These are phyloP conservation scores for Dendrothele bispora DNA, from an alignment of 768 basidiomycete genomes.

Conservation along the genomic window DNA sequence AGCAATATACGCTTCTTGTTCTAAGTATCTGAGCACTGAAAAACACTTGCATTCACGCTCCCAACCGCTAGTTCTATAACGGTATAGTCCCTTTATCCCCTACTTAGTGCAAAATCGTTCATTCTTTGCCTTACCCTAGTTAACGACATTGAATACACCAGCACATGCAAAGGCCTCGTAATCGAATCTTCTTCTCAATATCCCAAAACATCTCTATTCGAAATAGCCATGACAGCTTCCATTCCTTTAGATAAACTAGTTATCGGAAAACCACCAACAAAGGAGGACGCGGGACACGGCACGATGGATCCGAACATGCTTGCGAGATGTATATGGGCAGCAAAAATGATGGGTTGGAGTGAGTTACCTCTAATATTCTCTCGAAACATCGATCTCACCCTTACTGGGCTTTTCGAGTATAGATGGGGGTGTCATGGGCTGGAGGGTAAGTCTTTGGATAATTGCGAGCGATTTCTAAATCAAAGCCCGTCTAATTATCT, in stretches of 20 bases:
- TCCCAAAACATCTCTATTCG: neutral
- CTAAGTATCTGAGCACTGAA: too few relatives aligned
- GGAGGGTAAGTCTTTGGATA: too few relatives aligned
- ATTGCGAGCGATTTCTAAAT: too few relatives aligned
- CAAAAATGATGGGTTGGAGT: neutral
- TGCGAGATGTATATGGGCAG: neutral
- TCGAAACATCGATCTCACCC: too few relatives aligned
- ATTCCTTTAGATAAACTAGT: neutral
- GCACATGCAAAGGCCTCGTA: neutral
- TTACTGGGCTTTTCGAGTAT: too few relatives aligned
- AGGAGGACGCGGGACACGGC: neutral
- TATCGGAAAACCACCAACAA: neutral
- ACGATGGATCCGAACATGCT: neutral
- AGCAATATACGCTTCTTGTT: neutral
- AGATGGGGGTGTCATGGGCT: too few relatives aligned
- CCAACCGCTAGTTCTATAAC: neutral
- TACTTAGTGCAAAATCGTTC: neutral
- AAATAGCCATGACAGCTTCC: neutral
- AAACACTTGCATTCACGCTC: too few relatives aligned
- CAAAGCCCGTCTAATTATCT: too few relatives aligned
- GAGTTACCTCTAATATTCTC: too few relatives aligned
- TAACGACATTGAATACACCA: neutral
- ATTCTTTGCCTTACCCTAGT: neutral
- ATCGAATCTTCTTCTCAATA: neutral
- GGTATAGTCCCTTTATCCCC: neutral